Evolutionary conservation across 345 rosid genomes (phyloP), one percentile per base, ranked within the genome.

Genomic region (Lepidium didymum): DNA sequence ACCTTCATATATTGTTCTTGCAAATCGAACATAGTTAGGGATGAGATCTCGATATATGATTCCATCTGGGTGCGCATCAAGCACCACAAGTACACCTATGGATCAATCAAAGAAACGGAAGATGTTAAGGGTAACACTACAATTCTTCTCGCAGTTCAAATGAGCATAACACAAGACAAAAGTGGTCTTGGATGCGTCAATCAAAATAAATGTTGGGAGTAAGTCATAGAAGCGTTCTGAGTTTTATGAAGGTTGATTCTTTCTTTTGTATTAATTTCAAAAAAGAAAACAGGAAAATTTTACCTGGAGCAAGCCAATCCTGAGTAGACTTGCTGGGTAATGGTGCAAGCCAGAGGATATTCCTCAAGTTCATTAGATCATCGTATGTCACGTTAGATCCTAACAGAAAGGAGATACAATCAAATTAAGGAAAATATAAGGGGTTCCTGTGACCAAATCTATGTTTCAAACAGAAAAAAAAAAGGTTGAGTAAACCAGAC

Each of bases 341-440:
- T 15, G 97, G 98, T 55, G 90, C 97, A 55, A 90, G 86, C 97
- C 97, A 93, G 9, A 90, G 91, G 78, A 93, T 87, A 78, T 93
- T 93, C 56, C 96, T 78, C 79, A 88, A 79, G 76, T 93, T 93
- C 88, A 93, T 88, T 23, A 87, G 78, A 78, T 87, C 85, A 68
- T 83, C 86, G 41, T 84, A 93, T 7, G 65, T 80, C 41, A 90
- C 80, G 6, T 75, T 74, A 44, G 97, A 90, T 56, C 87, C 92
- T 93, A 77, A 69, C 51, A 74, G 34, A 40, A 56, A 68, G 21
- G 7, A 10, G 43, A 33, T 40, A 65, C 53, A 36, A 56, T 49
- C 37, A 18, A 18, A 49, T 33, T 13, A 72, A 51, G 23, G 10
- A 64, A 64, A 35, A 25, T 46, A 27, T 4, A 23, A 18, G 25